Conservation (phyloP, 2,329 filamentous ascomycete genomes). For the Xylaria sp. region DNA sequence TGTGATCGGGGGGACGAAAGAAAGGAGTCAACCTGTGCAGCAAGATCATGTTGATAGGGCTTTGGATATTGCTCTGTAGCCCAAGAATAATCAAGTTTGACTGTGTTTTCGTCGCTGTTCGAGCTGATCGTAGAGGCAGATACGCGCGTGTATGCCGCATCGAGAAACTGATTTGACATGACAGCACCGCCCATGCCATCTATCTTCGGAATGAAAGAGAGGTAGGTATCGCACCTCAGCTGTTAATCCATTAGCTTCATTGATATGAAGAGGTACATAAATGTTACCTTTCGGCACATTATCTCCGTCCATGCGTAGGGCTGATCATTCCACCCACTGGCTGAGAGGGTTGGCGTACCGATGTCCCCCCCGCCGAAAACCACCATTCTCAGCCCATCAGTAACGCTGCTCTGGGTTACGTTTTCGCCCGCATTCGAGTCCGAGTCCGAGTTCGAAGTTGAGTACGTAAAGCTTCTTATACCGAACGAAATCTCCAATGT, state of each 20-base stretch:
- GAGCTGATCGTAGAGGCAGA: neutral
- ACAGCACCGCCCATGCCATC: constrained; percentile 64
- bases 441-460: neutral
- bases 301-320: constrained; percentile 58
- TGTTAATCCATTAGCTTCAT: constrained; percentile 44
- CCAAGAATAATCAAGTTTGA: constrained; percentile 55
- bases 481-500: neutral
- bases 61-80: constrained; percentile 56
- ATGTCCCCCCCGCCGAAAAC: constrained; percentile 63
- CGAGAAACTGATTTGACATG: constrained; percentile 66
- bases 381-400: constrained; percentile 58
- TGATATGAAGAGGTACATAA: neutral
- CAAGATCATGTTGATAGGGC: constrained; percentile 54
- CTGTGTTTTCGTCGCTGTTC: neutral
- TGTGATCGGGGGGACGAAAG: constrained; percentile 53
- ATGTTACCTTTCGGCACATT: constrained; percentile 59
- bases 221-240: constrained; percentile 58
- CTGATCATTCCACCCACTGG: constrained; percentile 17
- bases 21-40: constrained; percentile 58
- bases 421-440: constrained; percentile 5
- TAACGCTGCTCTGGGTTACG: constrained; percentile 7
- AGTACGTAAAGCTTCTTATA: neutral
- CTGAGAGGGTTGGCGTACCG: constrained; percentile 51
- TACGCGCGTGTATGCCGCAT: constrained; percentile 53
- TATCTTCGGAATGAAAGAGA: constrained; percentile 57